Percentiles rank a stretch among this genome's conserved stretches.
Conservation (phyloP, 129 eudicot genomes). For the Tagetes patula region DNA sequence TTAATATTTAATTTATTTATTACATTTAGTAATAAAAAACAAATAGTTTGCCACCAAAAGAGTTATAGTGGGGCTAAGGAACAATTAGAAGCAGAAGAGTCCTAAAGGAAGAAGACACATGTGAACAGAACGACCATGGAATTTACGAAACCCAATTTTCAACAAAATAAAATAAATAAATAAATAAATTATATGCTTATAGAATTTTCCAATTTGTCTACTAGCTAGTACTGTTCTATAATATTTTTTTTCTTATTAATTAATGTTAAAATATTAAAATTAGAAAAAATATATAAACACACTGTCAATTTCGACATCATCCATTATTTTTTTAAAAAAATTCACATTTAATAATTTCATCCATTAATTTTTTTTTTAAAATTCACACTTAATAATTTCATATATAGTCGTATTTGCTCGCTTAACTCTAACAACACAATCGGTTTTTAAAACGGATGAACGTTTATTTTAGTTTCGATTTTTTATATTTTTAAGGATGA, state of each 20-base stretch:
- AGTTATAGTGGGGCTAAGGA: constrained; percentile 36
- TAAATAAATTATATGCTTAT: neutral
- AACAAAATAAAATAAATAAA: neutral
- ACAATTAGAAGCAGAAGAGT: constrained; percentile 36
- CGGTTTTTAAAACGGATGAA: neutral
- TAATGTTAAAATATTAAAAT: too few relatives aligned
- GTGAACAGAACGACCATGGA: constrained; percentile 35
- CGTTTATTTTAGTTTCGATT: too few relatives aligned
- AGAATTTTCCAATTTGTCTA: constrained; percentile 37
- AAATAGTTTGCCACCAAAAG: constrained; percentile 11
- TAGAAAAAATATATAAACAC: too few relatives aligned
- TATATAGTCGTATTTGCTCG: too few relatives aligned
- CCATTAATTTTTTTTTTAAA: too few relatives aligned
- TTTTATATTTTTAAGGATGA: too few relatives aligned
- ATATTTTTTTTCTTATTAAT: too few relatives aligned
- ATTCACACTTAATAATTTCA: too few relatives aligned
- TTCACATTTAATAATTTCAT: too few relatives aligned
- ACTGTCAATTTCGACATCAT: too few relatives aligned
- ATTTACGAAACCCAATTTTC: constrained; percentile 21
- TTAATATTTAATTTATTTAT: too few relatives aligned
- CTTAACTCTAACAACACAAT: neutral
- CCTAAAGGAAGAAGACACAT: constrained; percentile 34
- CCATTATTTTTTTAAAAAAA: too few relatives aligned
- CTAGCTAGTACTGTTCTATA: neutral
- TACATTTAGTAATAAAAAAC: neutral